Evolutionary conservation across 352 stramenopile genomes (phyloP).

Genomic region (Pilasporangium apinafurcum): DNA sequence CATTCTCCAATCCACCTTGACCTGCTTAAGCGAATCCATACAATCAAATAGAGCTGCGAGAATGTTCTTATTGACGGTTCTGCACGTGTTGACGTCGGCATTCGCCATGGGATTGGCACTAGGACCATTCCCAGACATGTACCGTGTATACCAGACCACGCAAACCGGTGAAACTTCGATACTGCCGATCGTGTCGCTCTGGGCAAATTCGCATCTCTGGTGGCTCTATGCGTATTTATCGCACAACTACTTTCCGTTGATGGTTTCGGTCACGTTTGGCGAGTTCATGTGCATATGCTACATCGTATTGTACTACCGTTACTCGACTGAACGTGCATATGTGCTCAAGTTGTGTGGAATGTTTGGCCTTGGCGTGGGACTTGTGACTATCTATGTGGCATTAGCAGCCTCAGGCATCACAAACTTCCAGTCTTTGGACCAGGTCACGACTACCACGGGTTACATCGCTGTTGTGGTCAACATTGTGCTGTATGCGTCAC

Average conservation of each 20-base stretch:
- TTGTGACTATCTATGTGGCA: constrained; percentile 17
- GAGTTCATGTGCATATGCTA: neutral
- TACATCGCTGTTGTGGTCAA: constrained; percentile 13
- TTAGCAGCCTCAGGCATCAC: constrained; percentile 17
- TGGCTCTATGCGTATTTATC: constrained; percentile 53
- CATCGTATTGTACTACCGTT: constrained; percentile 1
- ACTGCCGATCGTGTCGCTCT: constrained; percentile 6
- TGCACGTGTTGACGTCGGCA: constrained; percentile 2
- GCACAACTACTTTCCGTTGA: constrained; percentile 32
- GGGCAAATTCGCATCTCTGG: constrained; percentile 2
- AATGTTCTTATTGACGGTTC: too few species aligned
- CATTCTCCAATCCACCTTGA: too few species aligned
- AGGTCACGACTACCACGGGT: constrained; percentile 5
- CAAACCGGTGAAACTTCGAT: constrained; percentile 1
- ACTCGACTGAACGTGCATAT: constrained; percentile 1
- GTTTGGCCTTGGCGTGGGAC: neutral
- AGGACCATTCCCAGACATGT: constrained; percentile 1
- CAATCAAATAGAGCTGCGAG: too few species aligned
- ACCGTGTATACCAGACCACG: neutral
- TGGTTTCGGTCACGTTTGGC: constrained; percentile 31
- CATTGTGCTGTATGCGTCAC: constrained; percentile 23
- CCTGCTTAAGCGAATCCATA: too few species aligned
- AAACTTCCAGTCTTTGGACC: constrained; percentile 9
- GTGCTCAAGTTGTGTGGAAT: neutral
- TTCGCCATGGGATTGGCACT: constrained; percentile 3